Evolutionary conservation across 169 alveolate species (phyloP).

Genomic region (Plasmodium berghei): DNA sequence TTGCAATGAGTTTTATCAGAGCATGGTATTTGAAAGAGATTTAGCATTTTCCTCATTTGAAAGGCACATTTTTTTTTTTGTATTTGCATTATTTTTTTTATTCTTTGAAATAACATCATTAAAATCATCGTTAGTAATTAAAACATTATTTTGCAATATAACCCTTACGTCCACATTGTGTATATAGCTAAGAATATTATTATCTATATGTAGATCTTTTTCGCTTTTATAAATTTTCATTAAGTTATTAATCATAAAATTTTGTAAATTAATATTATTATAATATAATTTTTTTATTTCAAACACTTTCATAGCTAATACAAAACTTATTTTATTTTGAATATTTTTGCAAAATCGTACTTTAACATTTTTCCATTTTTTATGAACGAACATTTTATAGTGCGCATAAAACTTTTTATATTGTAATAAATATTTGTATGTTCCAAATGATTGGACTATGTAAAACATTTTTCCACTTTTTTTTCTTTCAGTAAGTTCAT

Average conservation of each 20-base stretch:
- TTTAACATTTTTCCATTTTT: conserved; percentile 53
- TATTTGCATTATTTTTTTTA: conserved; percentile 8
- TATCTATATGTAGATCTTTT: conserved; percentile 44
- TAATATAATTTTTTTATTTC: conserved; percentile 52
- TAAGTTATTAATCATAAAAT: conserved; percentile 63
- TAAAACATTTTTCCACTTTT: conserved; percentile 22
- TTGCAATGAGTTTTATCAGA: too few relatives aligned
- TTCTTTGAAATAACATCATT: conserved; percentile 17
- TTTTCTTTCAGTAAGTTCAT: conserved; percentile 28
- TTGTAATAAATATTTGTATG: conserved; percentile 44
- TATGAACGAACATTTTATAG: conserved; percentile 39
- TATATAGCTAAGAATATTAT: conserved; percentile 31
- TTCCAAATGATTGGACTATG: conserved; percentile 44
- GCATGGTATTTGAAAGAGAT: too few relatives aligned
- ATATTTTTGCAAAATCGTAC: conserved; percentile 39
- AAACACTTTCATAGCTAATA: conserved; percentile 58
- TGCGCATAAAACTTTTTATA: conserved; percentile 45
- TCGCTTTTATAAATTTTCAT: conserved; percentile 70
- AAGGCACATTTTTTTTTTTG: neutral
- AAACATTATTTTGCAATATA: conserved; percentile 53
- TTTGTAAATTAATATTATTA: conserved; percentile 41
- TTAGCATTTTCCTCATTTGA: neutral
- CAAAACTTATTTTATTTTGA: conserved; percentile 47
- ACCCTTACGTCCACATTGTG: conserved; percentile 56
- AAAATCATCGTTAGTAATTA: conserved; percentile 38